Percentiles rank a stretch among this genome's conserved stretches.
Evolutionary conservation across 805 yeast species (phyloP).

Genomic region (Barnettozyma pratensis): DNA sequence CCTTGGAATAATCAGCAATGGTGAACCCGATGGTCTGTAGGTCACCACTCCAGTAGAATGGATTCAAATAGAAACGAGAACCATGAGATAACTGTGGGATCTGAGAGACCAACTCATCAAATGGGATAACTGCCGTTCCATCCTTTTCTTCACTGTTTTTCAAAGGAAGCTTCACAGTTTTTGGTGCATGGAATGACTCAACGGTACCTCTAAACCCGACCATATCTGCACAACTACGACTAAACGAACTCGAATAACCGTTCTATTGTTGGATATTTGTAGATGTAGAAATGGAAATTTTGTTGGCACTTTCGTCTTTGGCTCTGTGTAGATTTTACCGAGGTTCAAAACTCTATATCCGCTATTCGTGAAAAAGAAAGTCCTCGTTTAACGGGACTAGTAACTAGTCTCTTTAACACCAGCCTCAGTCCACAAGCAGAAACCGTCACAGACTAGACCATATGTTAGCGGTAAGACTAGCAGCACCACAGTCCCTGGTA

Average conservation of each 20-base stretch:
- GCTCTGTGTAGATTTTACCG: neutral
- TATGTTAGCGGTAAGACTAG: too few species aligned
- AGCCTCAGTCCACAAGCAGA: too few species aligned
- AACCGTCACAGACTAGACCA: neutral
- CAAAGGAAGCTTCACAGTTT: conserved; percentile 25
- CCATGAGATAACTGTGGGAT: conserved; percentile 44
- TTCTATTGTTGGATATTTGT: neutral
- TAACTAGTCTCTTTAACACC: too few species aligned
- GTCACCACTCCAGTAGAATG: conserved; percentile 64
- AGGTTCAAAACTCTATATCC: neutral
- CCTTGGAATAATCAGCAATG: conserved; percentile 45
- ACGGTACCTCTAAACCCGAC: conserved; percentile 28
- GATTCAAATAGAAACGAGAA: conserved; percentile 52
- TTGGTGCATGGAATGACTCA: conserved; percentile 15
- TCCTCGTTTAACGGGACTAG: too few species aligned
- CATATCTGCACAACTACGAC: conserved; percentile 12
- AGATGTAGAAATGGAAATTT: too few species aligned
- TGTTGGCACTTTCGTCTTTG: too few species aligned
- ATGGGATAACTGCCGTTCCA: conserved; percentile 17
- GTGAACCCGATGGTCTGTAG: conserved; percentile 69
- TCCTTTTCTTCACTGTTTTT: conserved; percentile 13
- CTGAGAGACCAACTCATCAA: conserved; percentile 15
- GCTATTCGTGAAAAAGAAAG: too few species aligned
- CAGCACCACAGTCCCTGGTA: neutral
- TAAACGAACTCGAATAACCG: neutral